phyloP scores from a whole-genome alignment of 1,284 basidiomycete genomes.

The Marasmius sp. region DNA sequence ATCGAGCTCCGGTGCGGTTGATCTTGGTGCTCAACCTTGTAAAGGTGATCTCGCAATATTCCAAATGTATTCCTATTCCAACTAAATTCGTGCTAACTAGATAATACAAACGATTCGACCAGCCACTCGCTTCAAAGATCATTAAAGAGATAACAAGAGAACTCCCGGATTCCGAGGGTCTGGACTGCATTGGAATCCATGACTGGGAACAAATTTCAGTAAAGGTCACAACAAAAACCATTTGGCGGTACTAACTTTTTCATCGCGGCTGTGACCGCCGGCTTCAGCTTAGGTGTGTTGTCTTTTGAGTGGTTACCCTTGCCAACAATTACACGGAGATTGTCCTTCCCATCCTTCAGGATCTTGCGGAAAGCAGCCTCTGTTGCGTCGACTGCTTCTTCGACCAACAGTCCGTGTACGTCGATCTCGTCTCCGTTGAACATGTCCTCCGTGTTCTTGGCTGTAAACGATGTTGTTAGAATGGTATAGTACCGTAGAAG shows the following conservation, averaged over 20 bases:
- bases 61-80: too few relatives aligned
- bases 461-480: not conserved
- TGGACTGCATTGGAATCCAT: slow-evolving; percentile 10
- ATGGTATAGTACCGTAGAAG: not conserved
- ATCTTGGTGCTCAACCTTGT: too few relatives aligned
- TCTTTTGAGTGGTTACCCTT: slow-evolving; percentile 73
- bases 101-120: not conserved
- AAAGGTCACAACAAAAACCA: not conserved
- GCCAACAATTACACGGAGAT: slow-evolving; percentile 76
- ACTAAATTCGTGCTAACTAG: too few relatives aligned
- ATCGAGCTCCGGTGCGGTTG: too few relatives aligned
- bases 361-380: slow-evolving; percentile 63
- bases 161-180: slow-evolving; percentile 7
- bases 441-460: slow-evolving; percentile 19
- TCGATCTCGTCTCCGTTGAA: slow-evolving; percentile 57
- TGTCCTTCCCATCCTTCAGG: slow-evolving; percentile 48
- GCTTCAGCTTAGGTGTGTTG: slow-evolving; percentile 72
- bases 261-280: slow-evolving; percentile 70
- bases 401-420: slow-evolving; percentile 73
- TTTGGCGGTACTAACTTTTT: slow-evolving; percentile 38
- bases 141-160: not conserved
- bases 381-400: slow-evolving; percentile 65
- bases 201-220: not conserved
- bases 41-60: too few relatives aligned
- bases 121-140: not conserved